Evolutionary conservation across 2,329 filamentous ascomycete genomes (phyloP), one percentile per base, ranked within the genome.

Genomic region (Elsinoe perseae): DNA sequence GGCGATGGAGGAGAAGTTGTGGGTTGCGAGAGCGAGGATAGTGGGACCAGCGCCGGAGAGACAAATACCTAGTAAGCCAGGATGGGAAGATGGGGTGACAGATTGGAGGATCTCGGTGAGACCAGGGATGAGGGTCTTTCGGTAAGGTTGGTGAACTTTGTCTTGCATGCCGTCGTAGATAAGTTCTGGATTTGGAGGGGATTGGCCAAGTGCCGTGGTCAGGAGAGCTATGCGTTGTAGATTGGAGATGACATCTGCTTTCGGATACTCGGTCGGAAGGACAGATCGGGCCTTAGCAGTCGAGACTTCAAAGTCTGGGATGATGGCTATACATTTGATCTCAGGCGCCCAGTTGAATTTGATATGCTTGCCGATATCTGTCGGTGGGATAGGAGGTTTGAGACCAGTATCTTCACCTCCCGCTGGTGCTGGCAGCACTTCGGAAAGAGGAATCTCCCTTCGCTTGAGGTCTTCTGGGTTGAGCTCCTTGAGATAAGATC

Each of bases 141-240:
- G 86, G 76, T 98, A 97, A 42, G 90, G 93, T 73, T 98, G 93
- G 75, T 98, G 93, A 59, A 98, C 83, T 73, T 91, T 95, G 76
- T 98, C 93, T 74, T 97, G 93, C 93, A 98, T 98, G 46, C 91
- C 92, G 48, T 95, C 84, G 75, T 95, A 95, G 70, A 98, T 98
- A 72, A 95, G 86, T 65, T 95, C 86, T 20, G 93, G 86, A 68
- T 96, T 87, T 1, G 91, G 92, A 8, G 93, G 92, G 6, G 87
- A 92, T 69, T 89, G 85, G 61, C 91, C 90, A 44, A 98, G 80
- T 1, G 91, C 91, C 9, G 90, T 89, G 28, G 92, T 91, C 10
- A 98, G 80, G 50, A 98, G 80, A 2, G 92, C 91, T 70, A 95
- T 89, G 62, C 93, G 82, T 74, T 97, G 93, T 65, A 97, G 79